These are phyloP conservation scores for Veloboletus limbatus DNA, from an alignment of 1,284 basidiomycete genomes.

Conservation along the genomic window DNA sequence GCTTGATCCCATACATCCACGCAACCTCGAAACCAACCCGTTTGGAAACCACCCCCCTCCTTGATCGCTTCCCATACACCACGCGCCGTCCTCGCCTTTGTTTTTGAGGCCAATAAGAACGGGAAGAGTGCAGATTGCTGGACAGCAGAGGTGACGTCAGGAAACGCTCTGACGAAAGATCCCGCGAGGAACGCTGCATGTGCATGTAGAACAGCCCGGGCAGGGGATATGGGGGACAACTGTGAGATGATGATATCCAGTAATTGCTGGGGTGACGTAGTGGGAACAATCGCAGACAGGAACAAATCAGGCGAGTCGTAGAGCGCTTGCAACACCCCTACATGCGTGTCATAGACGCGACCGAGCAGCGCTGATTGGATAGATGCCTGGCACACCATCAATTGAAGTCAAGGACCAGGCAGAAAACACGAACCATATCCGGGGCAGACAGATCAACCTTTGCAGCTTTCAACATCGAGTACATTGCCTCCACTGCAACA, in stretches of 20 bases:
- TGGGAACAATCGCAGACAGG: constrained; percentile 37
- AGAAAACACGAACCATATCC: constrained; percentile 32
- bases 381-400: constrained; percentile 39
- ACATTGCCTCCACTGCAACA: constrained; percentile 50
- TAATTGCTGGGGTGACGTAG: constrained; percentile 39
- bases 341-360: constrained; percentile 63
- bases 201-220: constrained; percentile 50
- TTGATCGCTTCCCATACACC: constrained; percentile 64
- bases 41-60: constrained; percentile 16
- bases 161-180: constrained; percentile 41
- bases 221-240: constrained; percentile 44
- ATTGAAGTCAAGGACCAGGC: background rate
- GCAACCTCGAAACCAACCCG: constrained; percentile 44
- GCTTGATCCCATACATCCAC: constrained; percentile 37
- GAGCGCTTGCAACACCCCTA: constrained; percentile 60
- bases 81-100: constrained; percentile 59
- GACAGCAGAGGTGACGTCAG: constrained; percentile 41
- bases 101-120: constrained; percentile 69
- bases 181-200: constrained; percentile 65
- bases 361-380: constrained; percentile 54
- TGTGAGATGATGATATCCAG: constrained; percentile 47
- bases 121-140: constrained; percentile 69
- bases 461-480: constrained; percentile 35
- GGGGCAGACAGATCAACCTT: constrained; percentile 24
- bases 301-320: constrained; percentile 53